A percentile compares a stretch with the other conserved stretches of the same genome.
These are phyloP conservation scores for Papiliotrema nemorosa DNA, from an alignment of 1,284 basidiomycete species.

Conservation along the genomic window DNA sequence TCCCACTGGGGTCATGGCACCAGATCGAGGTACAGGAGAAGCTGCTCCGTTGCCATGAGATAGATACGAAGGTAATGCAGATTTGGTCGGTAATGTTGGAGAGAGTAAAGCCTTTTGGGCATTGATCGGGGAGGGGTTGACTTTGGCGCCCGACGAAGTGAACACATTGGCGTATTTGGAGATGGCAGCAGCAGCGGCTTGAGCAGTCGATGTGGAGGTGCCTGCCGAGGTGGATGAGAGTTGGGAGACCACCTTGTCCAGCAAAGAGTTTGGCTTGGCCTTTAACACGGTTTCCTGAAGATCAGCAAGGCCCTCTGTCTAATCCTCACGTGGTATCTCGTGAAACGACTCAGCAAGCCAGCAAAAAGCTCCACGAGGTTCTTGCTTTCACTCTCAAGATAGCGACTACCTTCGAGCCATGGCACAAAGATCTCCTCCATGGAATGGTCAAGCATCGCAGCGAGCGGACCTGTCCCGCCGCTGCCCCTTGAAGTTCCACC, in stretches of 20 bases:
- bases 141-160: slow-evolving; percentile 23
- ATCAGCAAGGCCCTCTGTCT: not conserved
- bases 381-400: slow-evolving; percentile 87
- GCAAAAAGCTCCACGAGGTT: slow-evolving; percentile 81
- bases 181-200: slow-evolving; percentile 59
- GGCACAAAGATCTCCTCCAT: slow-evolving; percentile 96
- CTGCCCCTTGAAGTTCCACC: slow-evolving; percentile 14
- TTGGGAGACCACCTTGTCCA: slow-evolving; percentile 90
- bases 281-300: slow-evolving; percentile 66
- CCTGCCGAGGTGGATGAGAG: slow-evolving; percentile 65
- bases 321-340: slow-evolving; percentile 77
- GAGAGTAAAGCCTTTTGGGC: not conserved
- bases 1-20: slow-evolving; percentile 3
- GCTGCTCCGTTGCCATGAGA: slow-evolving; percentile 3
- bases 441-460: slow-evolving; percentile 84
- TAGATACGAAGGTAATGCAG: slow-evolving; percentile 6
- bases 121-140: slow-evolving; percentile 3
- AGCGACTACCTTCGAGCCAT: slow-evolving; percentile 86
- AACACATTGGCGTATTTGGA: slow-evolving; percentile 71
- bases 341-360: slow-evolving; percentile 69
- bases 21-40: slow-evolving; percentile 9
- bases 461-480: slow-evolving; percentile 50
- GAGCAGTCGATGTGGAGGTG: slow-evolving; percentile 55
- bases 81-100: slow-evolving; percentile 2
- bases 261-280: slow-evolving; percentile 74